phyloP scores from a whole-genome alignment of 2,329 filamentous ascomycete genomes.

The Beauveria caledonica region DNA sequence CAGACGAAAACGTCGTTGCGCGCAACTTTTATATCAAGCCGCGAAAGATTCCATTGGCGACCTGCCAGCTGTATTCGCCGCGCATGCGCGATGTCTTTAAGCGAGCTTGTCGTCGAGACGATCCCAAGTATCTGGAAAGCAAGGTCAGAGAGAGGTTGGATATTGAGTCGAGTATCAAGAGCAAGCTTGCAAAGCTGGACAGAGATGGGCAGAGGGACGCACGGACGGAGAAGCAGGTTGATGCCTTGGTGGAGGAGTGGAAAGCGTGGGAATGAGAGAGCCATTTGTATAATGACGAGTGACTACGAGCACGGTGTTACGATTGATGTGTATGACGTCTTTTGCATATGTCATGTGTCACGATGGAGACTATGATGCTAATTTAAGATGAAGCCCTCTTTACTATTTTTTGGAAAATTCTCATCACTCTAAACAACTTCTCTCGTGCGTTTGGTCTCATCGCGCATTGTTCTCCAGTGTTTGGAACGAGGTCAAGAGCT shows the following conservation, averaged over 20 bases:
- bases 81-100: slow-evolving; percentile 70
- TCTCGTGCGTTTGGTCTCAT: too few species aligned
- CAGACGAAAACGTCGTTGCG: slow-evolving; percentile 46
- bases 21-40: slow-evolving; percentile 56
- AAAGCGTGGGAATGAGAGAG: slow-evolving; percentile 42
- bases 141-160: slow-evolving; percentile 51
- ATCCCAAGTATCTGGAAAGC: slow-evolving; percentile 53
- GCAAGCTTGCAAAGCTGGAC: slow-evolving; percentile 39
- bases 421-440: too few species aligned
- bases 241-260: slow-evolving; percentile 47
- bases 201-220: slow-evolving; percentile 25
- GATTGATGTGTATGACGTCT: neutral
- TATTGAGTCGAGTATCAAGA: slow-evolving; percentile 51
- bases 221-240: slow-evolving; percentile 35
- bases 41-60: slow-evolving; percentile 44
- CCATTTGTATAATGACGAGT: neutral
- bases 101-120: slow-evolving; percentile 56
- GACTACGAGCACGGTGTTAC: neutral
- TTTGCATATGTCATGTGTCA: neutral
- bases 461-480: too few species aligned
- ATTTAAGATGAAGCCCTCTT: neutral
- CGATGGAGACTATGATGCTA: neutral
- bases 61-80: slow-evolving; percentile 73
- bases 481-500: too few species aligned
- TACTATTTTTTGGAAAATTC: too few species aligned